Base-by-base conservation (phyloP, 495 filamentous ascomycete species). In the Penicillium canariense region DNA sequence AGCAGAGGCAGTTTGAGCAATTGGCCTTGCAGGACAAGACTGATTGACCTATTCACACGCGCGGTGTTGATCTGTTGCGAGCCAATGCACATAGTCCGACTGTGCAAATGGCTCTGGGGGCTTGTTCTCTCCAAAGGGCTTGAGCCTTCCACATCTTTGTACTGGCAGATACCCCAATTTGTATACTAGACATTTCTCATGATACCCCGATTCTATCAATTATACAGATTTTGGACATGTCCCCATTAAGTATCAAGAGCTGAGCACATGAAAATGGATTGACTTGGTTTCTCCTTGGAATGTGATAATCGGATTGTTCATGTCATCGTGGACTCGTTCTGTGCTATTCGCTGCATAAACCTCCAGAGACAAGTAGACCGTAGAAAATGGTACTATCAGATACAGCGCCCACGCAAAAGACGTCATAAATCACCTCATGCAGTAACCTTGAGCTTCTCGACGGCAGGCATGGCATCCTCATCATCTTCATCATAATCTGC, bases 401-500 rank as follows among this genome's bases (percentile, higher is more conserved):
- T 46, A 46, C 26, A 47, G 46, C n/a, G 51, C 47, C 55, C 49
- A 48, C 42, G 54, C 30, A 49, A 39, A 50, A 62, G 54, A 60
- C 54, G 44, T 54, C 26, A 55, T 48, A 54, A 28, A 51, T 55
- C 53, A 52, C 36, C 28, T 71, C 67, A 78, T 54, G 79, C 72
- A 46, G 78, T 71, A 55, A 95, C 75, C 63, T 86, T 88, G 52
- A 92, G 73, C 69, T 85, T 87, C 42, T 87, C 82, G 39, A 90
- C 68, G 59, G 83, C 82, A 26, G 74, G 67, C 18, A 84, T 68
- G 43, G 73, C 77, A 56, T 82, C 82, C 23, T 78, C 75, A 36
- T 75, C 76, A 6, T 81, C 78, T 39, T 91, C 87, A 58, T 90
- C 90, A 68, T 91, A 87, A 46, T 86, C 88, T 46, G 62, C 77